Percentiles rank a stretch among this genome's conserved stretches.
phyloP scores from a whole-genome alignment of 306 rosid genomes.

The Neltuma alba region DNA sequence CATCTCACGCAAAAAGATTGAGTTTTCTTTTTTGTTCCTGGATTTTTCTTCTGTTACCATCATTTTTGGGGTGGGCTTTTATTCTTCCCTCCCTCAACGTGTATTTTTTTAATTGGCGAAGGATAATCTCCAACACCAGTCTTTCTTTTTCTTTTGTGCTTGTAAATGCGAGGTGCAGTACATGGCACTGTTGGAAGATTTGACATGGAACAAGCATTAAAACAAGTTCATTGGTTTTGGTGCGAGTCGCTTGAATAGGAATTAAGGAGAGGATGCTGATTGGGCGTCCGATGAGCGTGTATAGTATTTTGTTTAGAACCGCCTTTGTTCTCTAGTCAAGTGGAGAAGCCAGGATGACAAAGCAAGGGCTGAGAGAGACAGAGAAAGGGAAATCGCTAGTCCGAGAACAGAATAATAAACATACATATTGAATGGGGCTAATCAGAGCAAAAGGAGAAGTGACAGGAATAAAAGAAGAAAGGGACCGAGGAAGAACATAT shows the following conservation, averaged over 20 bases:
- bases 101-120: neutral
- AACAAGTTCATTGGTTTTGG: neutral
- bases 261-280: neutral
- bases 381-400: neutral
- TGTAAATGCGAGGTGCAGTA: neutral
- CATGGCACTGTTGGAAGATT: neutral
- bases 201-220: neutral
- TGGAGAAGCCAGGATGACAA: neutral
- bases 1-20: neutral
- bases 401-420: conserved; percentile 7
- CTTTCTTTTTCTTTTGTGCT: neutral
- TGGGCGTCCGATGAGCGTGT: neutral
- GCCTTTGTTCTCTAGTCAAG: neutral
- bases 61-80: neutral
- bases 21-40: neutral
- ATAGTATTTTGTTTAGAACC: neutral
- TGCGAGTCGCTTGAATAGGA: neutral
- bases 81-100: neutral
- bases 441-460: conserved; percentile 8
- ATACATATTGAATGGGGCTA: neutral
- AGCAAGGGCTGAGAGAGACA: neutral
- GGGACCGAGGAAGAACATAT: neutral
- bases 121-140: neutral
- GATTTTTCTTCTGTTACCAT: neutral
- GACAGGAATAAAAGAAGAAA: conserved; percentile 14